Conservation (phyloP, 2,329 filamentous ascomycete genomes). For the Ceratocystis eucalypticola region DNA sequence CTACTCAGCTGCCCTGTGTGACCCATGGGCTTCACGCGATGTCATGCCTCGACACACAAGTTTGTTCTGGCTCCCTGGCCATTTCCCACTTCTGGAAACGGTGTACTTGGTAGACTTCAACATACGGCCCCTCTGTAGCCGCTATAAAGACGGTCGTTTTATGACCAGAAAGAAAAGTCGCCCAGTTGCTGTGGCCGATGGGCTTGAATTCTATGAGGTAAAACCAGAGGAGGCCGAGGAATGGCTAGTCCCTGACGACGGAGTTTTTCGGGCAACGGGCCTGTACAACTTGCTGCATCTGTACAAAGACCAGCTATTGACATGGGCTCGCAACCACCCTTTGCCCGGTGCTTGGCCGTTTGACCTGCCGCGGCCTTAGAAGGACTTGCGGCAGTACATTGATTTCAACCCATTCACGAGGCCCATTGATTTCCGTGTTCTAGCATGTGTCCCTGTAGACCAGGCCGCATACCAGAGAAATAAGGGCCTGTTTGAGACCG, state of each 20-base stretch:
- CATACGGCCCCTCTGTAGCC: background rate
- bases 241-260: background rate
- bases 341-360: background rate
- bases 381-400: constrained; percentile 3
- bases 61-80: background rate
- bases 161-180: background rate
- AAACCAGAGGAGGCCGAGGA: background rate
- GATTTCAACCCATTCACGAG: background rate
- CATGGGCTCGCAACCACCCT: background rate
- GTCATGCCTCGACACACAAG: constrained; percentile 6
- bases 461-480: constrained; percentile 3
- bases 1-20: background rate
- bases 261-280: background rate
- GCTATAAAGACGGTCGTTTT: background rate
- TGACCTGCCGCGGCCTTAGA: constrained; percentile 4
- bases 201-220: constrained; percentile 7
- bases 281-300: constrained; percentile 3
- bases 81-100: background rate
- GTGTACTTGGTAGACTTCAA: background rate
- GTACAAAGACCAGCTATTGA: constrained; percentile 10
- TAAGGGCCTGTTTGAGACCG: background rate
- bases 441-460: constrained; percentile 5
- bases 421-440: background rate
- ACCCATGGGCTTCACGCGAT: constrained; percentile 6
- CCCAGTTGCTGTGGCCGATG: background rate